A percentile compares a stretch with the other conserved stretches of the same genome.
These are phyloP conservation scores for Simmondsia chinensis DNA, from an alignment of 148 eudicot species.

Conservation along the genomic window DNA sequence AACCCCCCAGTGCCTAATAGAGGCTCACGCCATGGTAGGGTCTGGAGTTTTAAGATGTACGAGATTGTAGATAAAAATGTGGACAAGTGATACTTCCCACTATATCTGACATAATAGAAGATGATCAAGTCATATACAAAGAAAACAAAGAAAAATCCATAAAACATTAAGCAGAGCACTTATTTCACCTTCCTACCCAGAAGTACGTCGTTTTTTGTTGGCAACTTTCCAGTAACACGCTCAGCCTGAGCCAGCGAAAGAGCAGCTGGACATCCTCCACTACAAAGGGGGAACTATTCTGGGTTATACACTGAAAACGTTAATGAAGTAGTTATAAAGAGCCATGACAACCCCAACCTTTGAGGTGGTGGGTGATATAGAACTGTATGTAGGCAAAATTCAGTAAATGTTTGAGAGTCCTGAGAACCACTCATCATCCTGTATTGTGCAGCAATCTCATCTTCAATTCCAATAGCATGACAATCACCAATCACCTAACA, in stretches of 20 bases:
- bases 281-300: slow-evolving; percentile 13
- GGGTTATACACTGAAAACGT: too few species aligned
- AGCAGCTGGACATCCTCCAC: slow-evolving; percentile 78
- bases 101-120: too few species aligned
- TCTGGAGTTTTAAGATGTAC: too few species aligned
- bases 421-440: slow-evolving; percentile 36
- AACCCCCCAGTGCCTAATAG: neutral
- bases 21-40: too few species aligned
- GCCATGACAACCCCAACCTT: slow-evolving; percentile 34
- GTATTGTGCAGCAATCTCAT: slow-evolving; percentile 53
- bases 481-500: slow-evolving; percentile 83
- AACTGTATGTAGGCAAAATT: slow-evolving; percentile 72
- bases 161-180: neutral
- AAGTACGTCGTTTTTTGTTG: slow-evolving; percentile 40
- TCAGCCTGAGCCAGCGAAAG: slow-evolving; percentile 63
- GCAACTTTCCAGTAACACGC: slow-evolving; percentile 71
- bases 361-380: slow-evolving; percentile 66
- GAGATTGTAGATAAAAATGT: too few species aligned
- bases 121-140: too few species aligned
- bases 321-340: neutral
- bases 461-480: slow-evolving; percentile 48
- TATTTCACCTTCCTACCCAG: slow-evolving; percentile 53
- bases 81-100: too few species aligned
- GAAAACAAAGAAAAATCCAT: too few species aligned
- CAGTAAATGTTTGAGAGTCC: slow-evolving; percentile 67